A percentile compares a stretch with the other conserved stretches of the same genome.
These are phyloP conservation scores for Fragilaria radians DNA, from an alignment of 108 stramenopile species.

Conservation along the genomic window DNA sequence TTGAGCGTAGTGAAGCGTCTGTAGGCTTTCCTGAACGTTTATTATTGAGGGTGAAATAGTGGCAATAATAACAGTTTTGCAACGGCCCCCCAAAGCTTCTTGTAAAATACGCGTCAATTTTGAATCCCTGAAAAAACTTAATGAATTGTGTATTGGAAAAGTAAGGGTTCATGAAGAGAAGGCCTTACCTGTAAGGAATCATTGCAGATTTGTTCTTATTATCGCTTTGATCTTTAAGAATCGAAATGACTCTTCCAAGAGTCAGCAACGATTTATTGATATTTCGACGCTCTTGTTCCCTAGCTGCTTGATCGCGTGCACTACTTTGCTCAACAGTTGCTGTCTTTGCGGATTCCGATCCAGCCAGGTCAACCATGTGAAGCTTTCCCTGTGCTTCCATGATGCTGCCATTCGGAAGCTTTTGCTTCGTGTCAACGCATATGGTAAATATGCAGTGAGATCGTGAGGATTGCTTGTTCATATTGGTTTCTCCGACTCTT, in stretches of 20 bases:
- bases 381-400: constrained; percentile 81
- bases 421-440: constrained; percentile 43
- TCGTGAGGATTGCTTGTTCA: constrained; percentile 90
- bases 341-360: constrained; percentile 64
- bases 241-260: constrained; percentile 62
- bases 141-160: neutral
- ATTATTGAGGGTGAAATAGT: constrained; percentile 83
- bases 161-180: too few species aligned
- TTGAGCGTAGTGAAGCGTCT: constrained; percentile 93
- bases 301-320: constrained; percentile 41
- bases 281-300: constrained; percentile 66
- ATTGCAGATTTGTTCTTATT: constrained; percentile 15
- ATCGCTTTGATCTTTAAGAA: constrained; percentile 54
- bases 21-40: constrained; percentile 84
- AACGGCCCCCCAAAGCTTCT: constrained; percentile 90
- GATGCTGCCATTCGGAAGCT: constrained; percentile 57
- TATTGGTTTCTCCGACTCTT: constrained; percentile 88
- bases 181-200: constrained; percentile 44
- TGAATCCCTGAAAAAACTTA: constrained; percentile 79
- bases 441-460: constrained; percentile 91
- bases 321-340: constrained; percentile 36
- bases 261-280: constrained; percentile 74
- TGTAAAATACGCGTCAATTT: constrained; percentile 92
- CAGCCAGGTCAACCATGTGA: constrained; percentile 93
- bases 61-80: constrained; percentile 88